Evolutionary conservation across 331 rosid species (phyloP), one percentile per base, ranked within the genome.

Genomic region (Quercus lobata): DNA sequence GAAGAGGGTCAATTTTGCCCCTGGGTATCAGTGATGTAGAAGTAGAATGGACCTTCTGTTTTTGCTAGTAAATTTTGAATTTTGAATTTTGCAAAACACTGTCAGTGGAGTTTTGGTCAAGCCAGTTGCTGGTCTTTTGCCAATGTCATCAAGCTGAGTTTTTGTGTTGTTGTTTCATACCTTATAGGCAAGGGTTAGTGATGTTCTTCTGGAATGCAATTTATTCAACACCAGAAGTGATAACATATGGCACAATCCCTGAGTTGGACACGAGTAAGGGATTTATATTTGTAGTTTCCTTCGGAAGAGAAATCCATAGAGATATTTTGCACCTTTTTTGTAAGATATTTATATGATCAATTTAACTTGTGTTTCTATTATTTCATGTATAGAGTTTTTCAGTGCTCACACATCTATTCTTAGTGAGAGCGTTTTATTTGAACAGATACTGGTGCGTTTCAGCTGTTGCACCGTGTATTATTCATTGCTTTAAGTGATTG

Each of bases 1-100:
- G 63, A 86, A 83, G 85, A 84, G 89, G 84, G 77, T 72, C 63
- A 19, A 75, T 76, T 89, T 84, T 56, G 25, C 71, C 49, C 69
- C 24, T 41, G 79, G 70, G 77, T 78, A 78, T 69, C 53, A 12
- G 69, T 61, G 73, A 35, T 37, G 37, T 60, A 74, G 61, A 34
- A 27, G 37, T 60, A 74, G 61, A 34, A 32, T 1, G 19, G 32
- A 61, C 53, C 71, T 52, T 62, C 9, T 69, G 74, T 69, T 74
- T 58, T 77, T 19, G 21, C 62, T 44, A 49, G 17, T 22, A 41
- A 22, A 17, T 70, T 30, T 77, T 57, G 14, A 7, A 70, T 15
- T 30, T 77, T 21, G 53, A 7, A 70, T 16, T 32, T 79, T 22
- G 53, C 79, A 69, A 69, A 56, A 62, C 30, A 63, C 17, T 79